Evolutionary conservation across 805 yeast genomes (phyloP).

Genomic region (Yarrowia osloensis): DNA sequence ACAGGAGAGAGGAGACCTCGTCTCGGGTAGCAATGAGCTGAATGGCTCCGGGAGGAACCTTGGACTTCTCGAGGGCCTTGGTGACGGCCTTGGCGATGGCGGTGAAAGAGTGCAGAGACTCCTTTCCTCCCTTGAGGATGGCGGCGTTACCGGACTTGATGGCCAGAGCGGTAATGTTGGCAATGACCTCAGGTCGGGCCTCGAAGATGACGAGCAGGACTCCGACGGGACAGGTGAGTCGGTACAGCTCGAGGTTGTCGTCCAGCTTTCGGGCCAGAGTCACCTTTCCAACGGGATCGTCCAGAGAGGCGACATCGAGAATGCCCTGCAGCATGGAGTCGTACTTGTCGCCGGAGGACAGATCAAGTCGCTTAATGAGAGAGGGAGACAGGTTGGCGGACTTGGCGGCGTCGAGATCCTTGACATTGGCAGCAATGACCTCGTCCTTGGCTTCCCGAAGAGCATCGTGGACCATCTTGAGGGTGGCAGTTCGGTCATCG

Average conservation of each 20-base stretch:
- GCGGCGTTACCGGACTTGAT: conserved; percentile 97
- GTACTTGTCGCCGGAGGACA: conserved; percentile 78
- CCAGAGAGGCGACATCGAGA: conserved; percentile 81
- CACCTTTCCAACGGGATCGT: conserved; percentile 90
- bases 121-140: conserved; percentile 96
- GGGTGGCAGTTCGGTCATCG: conserved; percentile 70
- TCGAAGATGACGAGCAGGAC: conserved; percentile 91
- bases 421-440: conserved; percentile 70
- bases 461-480: conserved; percentile 70
- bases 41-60: conserved; percentile 77
- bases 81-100: conserved; percentile 75
- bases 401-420: conserved; percentile 72
- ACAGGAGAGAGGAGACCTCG: conserved; percentile 80
- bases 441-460: conserved; percentile 58
- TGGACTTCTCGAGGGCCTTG: conserved; percentile 58
- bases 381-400: conserved; percentile 65
- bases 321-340: conserved; percentile 95
- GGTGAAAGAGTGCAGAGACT: conserved; percentile 79
- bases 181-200: conserved; percentile 97
- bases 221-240: conserved; percentile 93
- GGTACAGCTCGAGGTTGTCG: conserved; percentile 78
- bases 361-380: conserved; percentile 79
- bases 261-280: conserved; percentile 83
- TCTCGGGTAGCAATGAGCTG: conserved; percentile 88
- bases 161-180: conserved; percentile 93